These are phyloP conservation scores for Prunus yedoensis DNA, from an alignment of 331 rosid genomes.

Conservation along the genomic window DNA sequence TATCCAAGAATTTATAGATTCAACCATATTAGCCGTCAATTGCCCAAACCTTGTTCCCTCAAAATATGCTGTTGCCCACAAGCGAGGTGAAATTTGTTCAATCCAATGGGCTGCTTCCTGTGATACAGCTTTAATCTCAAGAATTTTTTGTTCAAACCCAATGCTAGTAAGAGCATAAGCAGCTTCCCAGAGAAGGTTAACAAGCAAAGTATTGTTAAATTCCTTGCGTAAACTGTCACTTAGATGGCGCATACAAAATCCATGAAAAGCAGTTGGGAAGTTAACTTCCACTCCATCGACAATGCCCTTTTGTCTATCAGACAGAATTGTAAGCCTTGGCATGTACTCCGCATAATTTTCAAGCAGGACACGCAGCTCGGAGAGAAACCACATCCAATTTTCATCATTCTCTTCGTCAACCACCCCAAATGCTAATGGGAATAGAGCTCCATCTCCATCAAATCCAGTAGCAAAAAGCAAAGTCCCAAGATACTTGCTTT, in stretches of 20 bases:
- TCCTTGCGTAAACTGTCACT: constrained; percentile 51
- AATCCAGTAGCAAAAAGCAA: constrained; percentile 52
- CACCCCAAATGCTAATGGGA: constrained; percentile 59
- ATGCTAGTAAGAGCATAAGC: constrained; percentile 42
- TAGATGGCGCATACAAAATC: constrained; percentile 47
- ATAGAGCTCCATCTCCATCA: constrained; percentile 57
- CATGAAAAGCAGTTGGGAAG: constrained; percentile 61
- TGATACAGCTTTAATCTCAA: constrained; percentile 43
- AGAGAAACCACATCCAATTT: constrained; percentile 59
- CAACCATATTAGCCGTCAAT: constrained; percentile 39
- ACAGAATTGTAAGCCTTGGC: constrained; percentile 59
- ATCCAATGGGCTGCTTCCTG: constrained; percentile 56
- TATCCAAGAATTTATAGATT: constrained; percentile 37
- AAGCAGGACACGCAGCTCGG: constrained; percentile 43
- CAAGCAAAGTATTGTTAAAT: constrained; percentile 35
- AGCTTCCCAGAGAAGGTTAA: constrained; percentile 48
- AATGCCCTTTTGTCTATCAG: constrained; percentile 45
- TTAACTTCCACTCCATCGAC: constrained; percentile 49
- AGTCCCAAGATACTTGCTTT: constrained; percentile 56
- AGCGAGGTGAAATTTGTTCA: constrained; percentile 35
- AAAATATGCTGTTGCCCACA: constrained; percentile 58
- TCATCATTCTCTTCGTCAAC: constrained; percentile 49
- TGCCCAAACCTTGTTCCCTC: constrained; percentile 58
- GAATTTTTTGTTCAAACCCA: constrained; percentile 42
- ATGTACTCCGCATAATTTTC: constrained; percentile 47